Base-by-base conservation (phyloP, 192 early-diverging fungal species). In the Geosiphon pyriformis region DNA sequence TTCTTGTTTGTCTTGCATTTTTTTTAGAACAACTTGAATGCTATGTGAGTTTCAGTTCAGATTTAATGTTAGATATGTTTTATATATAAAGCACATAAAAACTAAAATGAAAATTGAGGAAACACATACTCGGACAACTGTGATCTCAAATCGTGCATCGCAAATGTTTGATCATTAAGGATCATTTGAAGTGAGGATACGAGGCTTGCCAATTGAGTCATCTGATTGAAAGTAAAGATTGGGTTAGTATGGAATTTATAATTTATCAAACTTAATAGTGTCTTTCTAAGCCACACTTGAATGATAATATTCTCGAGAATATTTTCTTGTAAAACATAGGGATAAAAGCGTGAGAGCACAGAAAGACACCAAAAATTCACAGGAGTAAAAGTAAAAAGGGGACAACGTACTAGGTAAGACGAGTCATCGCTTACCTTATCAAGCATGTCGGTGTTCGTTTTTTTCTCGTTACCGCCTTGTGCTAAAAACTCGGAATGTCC, bases 71-170 rank as follows among this genome's bases (percentile, higher is more conserved):
- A 15, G 6, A 15, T 15, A 42, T n/a, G n/a, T n/a, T n/a, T n/a
- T n/a, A n/a, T n/a, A n/a, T n/a, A 42, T 61, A 30, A 29, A 57
- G 2, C n/a, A 0, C 18, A 26, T 46, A 29, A 17, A 18, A 30
- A 61, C 17, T 0, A 15, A 50, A 30, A 62, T 12, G 3, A 4
- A 29, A 26, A 48, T 27, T n/a, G n/a, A 50, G 12, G 48, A 50
- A n/a, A 27, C 15, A 70, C 76, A 46, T 67, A 78, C 76, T 78
- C 72, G 29, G 73, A 61, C 22, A 78, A 35, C 37, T 78, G 76
- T 12, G 72, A 59, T 35, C 56, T 68, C 2, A 78, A 54, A 66
- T 74, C 76, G 46, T 68, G 64, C 59, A 70, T 66, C 23, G 69
- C 67, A 68, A 72, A 74, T 0, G 67, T 67, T 58, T 78, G 76